Percentiles rank a stretch among this genome's conserved stretches.
Conservation (phyloP, 1,139 yeast genomes). For the Petasospora fabianii region DNA sequence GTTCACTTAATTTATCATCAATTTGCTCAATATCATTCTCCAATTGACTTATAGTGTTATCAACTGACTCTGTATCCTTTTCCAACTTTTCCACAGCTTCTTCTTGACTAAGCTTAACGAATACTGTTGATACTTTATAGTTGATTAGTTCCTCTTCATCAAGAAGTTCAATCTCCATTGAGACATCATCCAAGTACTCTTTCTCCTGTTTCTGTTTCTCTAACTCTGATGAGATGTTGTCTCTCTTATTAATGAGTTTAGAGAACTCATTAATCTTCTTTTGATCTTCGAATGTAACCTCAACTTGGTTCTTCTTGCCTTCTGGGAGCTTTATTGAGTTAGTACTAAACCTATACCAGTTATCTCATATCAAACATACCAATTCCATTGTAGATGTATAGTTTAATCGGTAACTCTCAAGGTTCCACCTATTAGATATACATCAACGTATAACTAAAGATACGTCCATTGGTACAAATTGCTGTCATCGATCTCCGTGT, state of each 20-base stretch:
- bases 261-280: conserved; percentile 85
- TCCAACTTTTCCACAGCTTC: conserved; percentile 69
- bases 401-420: too few species aligned
- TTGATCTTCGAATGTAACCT: conserved; percentile 88
- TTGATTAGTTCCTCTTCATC: conserved; percentile 67
- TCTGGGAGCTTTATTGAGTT: conserved; percentile 22
- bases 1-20: conserved; percentile 49
- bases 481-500: too few species aligned
- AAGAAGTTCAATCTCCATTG: conserved; percentile 78
- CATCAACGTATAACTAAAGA: too few species aligned
- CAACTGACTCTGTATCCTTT: conserved; percentile 49
- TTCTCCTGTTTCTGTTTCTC: conserved; percentile 59
- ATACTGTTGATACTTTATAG: conserved; percentile 73
- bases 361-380: neutral
- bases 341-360: neutral
- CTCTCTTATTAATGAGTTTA: conserved; percentile 68
- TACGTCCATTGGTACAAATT: too few species aligned
- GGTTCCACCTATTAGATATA: too few species aligned
- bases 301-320: conserved; percentile 57
- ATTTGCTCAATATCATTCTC: conserved; percentile 48
- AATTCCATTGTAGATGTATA: conserved; percentile 9
- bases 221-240: conserved; percentile 50
- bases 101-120: conserved; percentile 60
- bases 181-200: conserved; percentile 84
- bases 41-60: conserved; percentile 42